Base-by-base conservation (phyloP, 306 rosid genomes). In the Rosa persica region DNA sequence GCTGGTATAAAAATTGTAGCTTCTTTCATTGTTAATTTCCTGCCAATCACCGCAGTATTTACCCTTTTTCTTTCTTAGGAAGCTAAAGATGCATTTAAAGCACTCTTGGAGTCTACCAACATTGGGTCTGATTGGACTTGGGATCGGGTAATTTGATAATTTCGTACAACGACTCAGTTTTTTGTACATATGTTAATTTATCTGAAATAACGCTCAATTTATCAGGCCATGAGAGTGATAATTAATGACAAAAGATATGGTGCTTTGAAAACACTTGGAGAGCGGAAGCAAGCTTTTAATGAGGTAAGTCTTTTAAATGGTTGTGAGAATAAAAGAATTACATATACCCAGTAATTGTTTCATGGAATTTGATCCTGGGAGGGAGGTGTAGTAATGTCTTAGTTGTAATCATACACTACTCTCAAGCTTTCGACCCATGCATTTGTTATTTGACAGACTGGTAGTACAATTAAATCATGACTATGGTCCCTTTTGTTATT, bases 91-190 rank as follows among this genome's bases (percentile, higher is more conserved):
- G 93, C 93, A 74, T 94, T 94, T 79, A 92, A 90, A 89, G 83
- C 89, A 54, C 93, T 94, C 74, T 70, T 94, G 90, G 97, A 90
- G 84, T 87, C 93, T 70, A 86, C 92, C 48, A 92, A 90, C 83
- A 87, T 94, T 84, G 94, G 97, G 66, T 90, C 96, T 79, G 98
- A 92, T 81, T 94, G 97, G 97, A 92, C 90, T 67, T 94, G 98
- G 98, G 98, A 94, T 81, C 93, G 96, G 96, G 98, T 94, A 93
- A 67, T 81, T 81, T 71, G 30, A 66, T 83, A 77, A 44, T 62
- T 10, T 39, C 22, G 15, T 42, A 23, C 44, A 16, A 8, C 12
- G 52, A 36, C 54, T 79, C 55, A 34, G 36, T 42, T 20, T 52
- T 70, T 52, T 40, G n/a, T 68, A 10, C 4, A 60, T 30, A 22